A percentile compares a stretch with the other conserved stretches of the same genome.
phyloP scores from a whole-genome alignment of 179 eudicot species.

The Amaranthus tricolor region DNA sequence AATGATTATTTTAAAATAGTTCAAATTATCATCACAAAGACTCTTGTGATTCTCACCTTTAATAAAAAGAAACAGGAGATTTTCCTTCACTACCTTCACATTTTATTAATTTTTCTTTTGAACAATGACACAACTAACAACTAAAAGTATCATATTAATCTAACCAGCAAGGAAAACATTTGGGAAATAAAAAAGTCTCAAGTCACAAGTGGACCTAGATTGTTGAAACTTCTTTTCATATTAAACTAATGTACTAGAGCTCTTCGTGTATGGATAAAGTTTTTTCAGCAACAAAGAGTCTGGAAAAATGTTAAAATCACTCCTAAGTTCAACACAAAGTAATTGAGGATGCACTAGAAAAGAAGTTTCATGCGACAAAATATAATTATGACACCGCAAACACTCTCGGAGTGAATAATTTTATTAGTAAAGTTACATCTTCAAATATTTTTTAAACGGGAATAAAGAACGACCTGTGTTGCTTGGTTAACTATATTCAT shows the following conservation, averaged over 20 bases:
- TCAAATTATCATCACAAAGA: not conserved
- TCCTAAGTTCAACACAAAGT: too few relatives aligned
- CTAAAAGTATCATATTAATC: not conserved
- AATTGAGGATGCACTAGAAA: not conserved
- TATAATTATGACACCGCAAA: too few relatives aligned
- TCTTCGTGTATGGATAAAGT: not conserved
- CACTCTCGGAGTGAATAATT: not conserved
- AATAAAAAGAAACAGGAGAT: not conserved
- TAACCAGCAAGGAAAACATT: not conserved
- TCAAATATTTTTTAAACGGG: too few relatives aligned
- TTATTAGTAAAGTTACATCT: not conserved
- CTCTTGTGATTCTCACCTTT: too few relatives aligned
- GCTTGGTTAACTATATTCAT: too few relatives aligned
- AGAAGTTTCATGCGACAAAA: not conserved
- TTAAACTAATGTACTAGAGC: not conserved
- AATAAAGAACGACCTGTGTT: not conserved
- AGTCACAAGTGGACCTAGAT: not conserved
- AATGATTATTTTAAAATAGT: too few relatives aligned
- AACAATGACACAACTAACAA: too few relatives aligned
- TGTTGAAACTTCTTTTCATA: too few relatives aligned
- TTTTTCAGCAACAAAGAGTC: not conserved
- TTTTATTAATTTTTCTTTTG: too few relatives aligned
- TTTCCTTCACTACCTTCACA: too few relatives aligned
- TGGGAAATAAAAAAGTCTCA: too few relatives aligned
- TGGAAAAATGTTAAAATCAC: not conserved